phyloP scores from a whole-genome alignment of 352 stramenopile genomes.

The Globisporangium megalacanthum region DNA sequence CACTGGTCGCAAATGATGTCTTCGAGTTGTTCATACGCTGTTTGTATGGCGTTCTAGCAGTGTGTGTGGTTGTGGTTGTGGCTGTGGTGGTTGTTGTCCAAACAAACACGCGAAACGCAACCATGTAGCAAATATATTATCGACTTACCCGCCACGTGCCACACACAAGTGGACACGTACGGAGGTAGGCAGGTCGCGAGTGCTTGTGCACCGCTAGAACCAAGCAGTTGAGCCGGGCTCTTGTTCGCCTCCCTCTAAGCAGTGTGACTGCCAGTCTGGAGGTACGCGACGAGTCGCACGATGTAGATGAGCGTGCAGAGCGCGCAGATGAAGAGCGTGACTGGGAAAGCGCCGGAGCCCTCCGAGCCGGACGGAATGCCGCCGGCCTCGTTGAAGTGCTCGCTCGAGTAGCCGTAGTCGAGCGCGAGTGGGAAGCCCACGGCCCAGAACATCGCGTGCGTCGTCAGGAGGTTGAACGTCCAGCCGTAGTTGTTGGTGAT shows the following conservation, averaged over 20 bases:
- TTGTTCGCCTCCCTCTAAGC: too few species aligned
- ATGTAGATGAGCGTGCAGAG: constrained; percentile 72
- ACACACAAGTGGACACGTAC: too few species aligned
- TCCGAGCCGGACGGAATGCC: constrained; percentile 72
- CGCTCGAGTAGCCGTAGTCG: constrained; percentile 77
- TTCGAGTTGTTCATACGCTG: not conserved
- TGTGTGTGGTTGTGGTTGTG: not conserved
- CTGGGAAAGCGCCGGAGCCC: constrained; percentile 71
- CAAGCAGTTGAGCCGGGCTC: too few species aligned
- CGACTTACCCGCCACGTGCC: too few species aligned
- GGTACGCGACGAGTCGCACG: constrained; percentile 44
- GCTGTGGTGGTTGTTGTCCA: not conserved
- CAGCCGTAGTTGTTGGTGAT: constrained; percentile 71
- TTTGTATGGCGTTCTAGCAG: too few species aligned
- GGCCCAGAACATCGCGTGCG: constrained; percentile 79
- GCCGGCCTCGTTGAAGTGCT: constrained; percentile 68
- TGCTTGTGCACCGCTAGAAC: too few species aligned
- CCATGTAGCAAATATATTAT: too few species aligned
- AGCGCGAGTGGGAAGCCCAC: constrained; percentile 68
- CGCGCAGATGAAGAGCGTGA: constrained; percentile 72
- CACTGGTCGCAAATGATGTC: constrained; percentile 9
- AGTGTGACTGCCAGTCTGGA: constrained; percentile 21
- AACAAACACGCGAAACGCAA: too few species aligned
- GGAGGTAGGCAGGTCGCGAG: too few species aligned
- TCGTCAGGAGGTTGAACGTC: constrained; percentile 83